Evolutionary conservation across 331 rosid species (phyloP), one percentile per base, ranked within the genome.

Genomic region (Pyrus hybrid): DNA sequence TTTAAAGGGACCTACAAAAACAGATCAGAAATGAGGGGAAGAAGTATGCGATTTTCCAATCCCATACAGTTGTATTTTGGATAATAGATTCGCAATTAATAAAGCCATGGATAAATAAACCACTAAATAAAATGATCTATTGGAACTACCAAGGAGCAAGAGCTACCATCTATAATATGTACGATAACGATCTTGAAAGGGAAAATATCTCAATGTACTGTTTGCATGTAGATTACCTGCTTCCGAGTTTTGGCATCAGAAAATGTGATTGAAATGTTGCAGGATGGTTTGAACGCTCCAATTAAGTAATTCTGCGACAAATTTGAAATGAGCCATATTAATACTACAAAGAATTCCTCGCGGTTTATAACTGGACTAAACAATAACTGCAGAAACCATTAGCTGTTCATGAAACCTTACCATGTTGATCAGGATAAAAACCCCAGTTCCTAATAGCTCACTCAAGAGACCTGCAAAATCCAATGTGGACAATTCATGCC

Each of bases 211-310:
- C 8, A 20, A 7, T 13, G 21, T 29, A 35, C 18, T 41, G 7
- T 41, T 41, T 43, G 20, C 14, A 5, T 17, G 16, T 62, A 13
- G 20, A 80, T 68, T 77, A 91, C 98, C 98, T 93, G 98, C 86
- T 91, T 93, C 1, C 97, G 92, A 65, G 80, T 93, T 81, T 93
- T 93, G 13, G 91, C 97, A 84, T 93, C 98, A 8, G 82, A 35
- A 71, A 93, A 88, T 35, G 97, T 75, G 80, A 93, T 83, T 69
- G 92, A 78, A 65, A 93, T 82, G 81, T 84, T 86, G 72, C 97
- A 91, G 21, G 98, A 89, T 30, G 98, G 98, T 85, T 93, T 93
- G 92, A 93, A 93, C 78, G 98, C 98, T 85, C 97, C 98, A 28
- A 93, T 91, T 71, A 93, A 80, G 87, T 88, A 93, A 86, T 93